Percentiles rank a stretch among this genome's conserved stretches.
These are phyloP conservation scores for Eucalyptus polybractea DNA, from an alignment of 345 rosid species.

Conservation along the genomic window DNA sequence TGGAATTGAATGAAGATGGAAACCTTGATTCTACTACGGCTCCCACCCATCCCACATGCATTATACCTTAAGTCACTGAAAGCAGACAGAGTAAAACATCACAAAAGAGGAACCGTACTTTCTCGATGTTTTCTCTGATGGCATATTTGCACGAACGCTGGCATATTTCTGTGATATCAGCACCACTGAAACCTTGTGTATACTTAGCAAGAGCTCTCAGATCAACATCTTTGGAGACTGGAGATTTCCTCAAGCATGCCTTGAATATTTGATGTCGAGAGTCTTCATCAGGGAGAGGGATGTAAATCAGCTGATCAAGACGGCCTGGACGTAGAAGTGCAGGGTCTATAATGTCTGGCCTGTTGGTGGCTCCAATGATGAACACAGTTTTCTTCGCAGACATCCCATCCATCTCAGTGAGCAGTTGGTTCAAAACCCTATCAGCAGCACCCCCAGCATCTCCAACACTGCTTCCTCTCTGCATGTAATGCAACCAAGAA, in stretches of 20 bases:
- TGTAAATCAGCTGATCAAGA: conserved; percentile 88
- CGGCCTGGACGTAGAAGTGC: conserved; percentile 95
- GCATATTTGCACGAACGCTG: conserved; percentile 94
- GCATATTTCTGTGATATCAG: conserved; percentile 94
- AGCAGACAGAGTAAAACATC: not conserved
- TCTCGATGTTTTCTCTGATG: conserved; percentile 89
- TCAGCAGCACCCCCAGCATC: conserved; percentile 99
- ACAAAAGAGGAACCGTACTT: conserved; percentile 16
- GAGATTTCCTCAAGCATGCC: conserved; percentile 89
- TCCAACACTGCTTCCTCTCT: conserved; percentile 90
- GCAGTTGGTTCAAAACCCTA: conserved; percentile 86
- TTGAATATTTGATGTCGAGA: conserved; percentile 77
- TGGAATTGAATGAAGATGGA: not conserved
- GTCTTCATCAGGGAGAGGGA: conserved; percentile 93
- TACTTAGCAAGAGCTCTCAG: conserved; percentile 81
- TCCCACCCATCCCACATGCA: not conserved
- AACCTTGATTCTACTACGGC: not conserved
- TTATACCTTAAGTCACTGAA: not conserved
- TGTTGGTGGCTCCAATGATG: conserved; percentile 91
- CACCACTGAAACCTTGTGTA: conserved; percentile 93
- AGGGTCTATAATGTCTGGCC: conserved; percentile 91
- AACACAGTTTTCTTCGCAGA: conserved; percentile 90
- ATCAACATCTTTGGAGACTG: conserved; percentile 78
- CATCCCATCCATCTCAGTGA: conserved; percentile 99
- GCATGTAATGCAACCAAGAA: not conserved